Conservation (phyloP, 345 rosid genomes). For the Salix brachista region DNA sequence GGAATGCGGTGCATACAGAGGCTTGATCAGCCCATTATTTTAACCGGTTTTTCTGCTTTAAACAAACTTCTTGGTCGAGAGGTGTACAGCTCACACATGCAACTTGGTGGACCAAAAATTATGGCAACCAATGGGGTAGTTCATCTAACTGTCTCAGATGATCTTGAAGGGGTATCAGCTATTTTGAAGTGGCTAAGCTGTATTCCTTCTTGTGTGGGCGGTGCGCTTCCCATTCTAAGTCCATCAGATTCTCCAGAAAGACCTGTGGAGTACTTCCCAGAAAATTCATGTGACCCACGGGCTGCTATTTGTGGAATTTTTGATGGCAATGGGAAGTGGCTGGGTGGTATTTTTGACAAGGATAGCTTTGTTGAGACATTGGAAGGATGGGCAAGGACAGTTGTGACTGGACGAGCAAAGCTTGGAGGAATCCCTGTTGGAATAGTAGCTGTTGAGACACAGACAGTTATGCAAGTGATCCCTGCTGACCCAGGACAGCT, state of each 20-base stretch:
- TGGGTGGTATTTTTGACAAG: conserved; percentile 93
- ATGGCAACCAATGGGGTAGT: conserved; percentile 99
- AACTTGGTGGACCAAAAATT: conserved; percentile 99
- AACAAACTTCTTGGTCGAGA: conserved; percentile 99
- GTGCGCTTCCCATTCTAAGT: conserved; percentile 62
- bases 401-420: conserved; percentile 98
- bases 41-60: conserved; percentile 95
- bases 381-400: conserved; percentile 99
- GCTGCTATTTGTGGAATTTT: conserved; percentile 75
- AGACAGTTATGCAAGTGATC: conserved; percentile 94
- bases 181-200: conserved; percentile 95
- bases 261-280: conserved; percentile 78
- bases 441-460: conserved; percentile 97
- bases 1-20: conserved; percentile 99
- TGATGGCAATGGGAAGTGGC: conserved; percentile 75
- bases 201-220: conserved; percentile 75
- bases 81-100: conserved; percentile 99
- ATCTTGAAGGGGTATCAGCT: conserved; percentile 89
- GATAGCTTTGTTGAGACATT: conserved; percentile 86
- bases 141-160: conserved; percentile 95
- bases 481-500: conserved; percentile 99
- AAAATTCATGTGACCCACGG: conserved; percentile 95
- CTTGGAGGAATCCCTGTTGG: conserved; percentile 99
- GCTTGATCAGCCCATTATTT: conserved; percentile 95
- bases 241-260: conserved; percentile 83